Percentiles rank a stretch among this genome's conserved stretches.
These are phyloP conservation scores for Moricandia moricandioides DNA, from an alignment of 345 rosid genomes.

Conservation along the genomic window DNA sequence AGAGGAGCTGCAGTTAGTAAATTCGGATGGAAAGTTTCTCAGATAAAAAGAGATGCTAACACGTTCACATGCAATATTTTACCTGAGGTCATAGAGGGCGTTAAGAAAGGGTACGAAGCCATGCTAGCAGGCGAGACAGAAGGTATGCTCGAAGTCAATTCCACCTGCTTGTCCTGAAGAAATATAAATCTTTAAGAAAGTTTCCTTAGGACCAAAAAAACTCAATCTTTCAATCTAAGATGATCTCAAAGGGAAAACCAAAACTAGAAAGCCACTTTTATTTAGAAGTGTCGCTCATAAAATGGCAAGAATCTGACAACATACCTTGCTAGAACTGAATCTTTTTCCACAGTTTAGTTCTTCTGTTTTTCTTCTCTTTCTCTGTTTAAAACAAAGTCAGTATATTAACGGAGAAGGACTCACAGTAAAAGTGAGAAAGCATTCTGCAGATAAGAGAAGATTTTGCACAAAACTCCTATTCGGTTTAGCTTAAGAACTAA, in stretches of 20 bases:
- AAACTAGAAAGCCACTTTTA: not conserved
- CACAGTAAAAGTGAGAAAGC: not conserved
- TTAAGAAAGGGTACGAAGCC: conserved; percentile 49
- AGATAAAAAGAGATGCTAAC: conserved; percentile 36
- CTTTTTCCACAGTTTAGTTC: conserved; percentile 60
- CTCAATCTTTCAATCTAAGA: not conserved
- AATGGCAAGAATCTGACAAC: conserved; percentile 10
- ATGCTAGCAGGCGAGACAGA: conserved; percentile 48
- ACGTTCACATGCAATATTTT: conserved; percentile 47
- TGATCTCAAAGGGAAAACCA: not conserved
- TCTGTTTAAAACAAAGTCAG: conserved; percentile 44
- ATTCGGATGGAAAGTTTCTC: not conserved
- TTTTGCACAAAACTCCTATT: not conserved
- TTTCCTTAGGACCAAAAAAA: too few relatives aligned
- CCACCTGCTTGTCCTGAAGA: conserved; percentile 72
- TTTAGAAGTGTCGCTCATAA: not conserved
- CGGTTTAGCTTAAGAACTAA: too few relatives aligned
- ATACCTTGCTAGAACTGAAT: conserved; percentile 66
- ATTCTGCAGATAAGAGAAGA: not conserved
- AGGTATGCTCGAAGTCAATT: conserved; percentile 51
- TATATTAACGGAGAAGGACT: not conserved
- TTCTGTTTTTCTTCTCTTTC: conserved; percentile 85
- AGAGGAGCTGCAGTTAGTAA: too few relatives aligned
- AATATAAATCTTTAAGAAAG: conserved; percentile 30
- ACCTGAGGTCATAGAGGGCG: conserved; percentile 44